Evolutionary conservation across 1,139 yeast species (phyloP).

Genomic region (Torulaspora globosa): DNA sequence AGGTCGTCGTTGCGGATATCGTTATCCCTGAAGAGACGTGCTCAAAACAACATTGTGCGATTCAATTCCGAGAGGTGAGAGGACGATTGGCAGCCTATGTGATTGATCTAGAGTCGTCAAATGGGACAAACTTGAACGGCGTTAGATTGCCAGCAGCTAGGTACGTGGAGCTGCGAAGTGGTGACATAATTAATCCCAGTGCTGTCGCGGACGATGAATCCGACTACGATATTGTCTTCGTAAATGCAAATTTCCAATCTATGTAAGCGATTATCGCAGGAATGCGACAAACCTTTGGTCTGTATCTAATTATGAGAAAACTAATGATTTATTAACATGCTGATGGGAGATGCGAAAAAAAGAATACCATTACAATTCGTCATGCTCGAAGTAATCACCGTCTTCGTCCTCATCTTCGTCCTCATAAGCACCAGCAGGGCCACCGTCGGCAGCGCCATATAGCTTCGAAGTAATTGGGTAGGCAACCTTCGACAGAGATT

Average conservation of each 20-base stretch:
- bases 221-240: conserved; percentile 24
- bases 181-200: conserved; percentile 41
- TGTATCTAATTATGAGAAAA: conserved; percentile 7
- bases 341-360: conserved; percentile 8
- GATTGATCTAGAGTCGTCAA: conserved; percentile 51
- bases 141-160: conserved; percentile 44
- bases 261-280: conserved; percentile 1
- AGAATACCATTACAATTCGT: conserved; percentile 48
- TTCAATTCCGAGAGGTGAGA: conserved; percentile 44
- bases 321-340: conserved; percentile 11
- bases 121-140: conserved; percentile 51
- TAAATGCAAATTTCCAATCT: conserved; percentile 11
- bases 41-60: conserved; percentile 54
- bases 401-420: conserved; percentile 66
- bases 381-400: conserved; percentile 46
- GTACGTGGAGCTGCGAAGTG: conserved; percentile 46
- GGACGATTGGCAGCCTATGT: conserved; percentile 41
- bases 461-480: conserved; percentile 91
- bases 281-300: neutral
- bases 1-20: conserved; percentile 44
- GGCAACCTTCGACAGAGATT: conserved; percentile 76
- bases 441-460: conserved; percentile 62
- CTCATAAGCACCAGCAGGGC: conserved; percentile 44
- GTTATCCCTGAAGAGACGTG: conserved; percentile 43
- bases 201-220: conserved; percentile 35